Evolutionary conservation across 1,284 basidiomycete species (phyloP).

Genomic region (Pseudozyma thailandica): DNA sequence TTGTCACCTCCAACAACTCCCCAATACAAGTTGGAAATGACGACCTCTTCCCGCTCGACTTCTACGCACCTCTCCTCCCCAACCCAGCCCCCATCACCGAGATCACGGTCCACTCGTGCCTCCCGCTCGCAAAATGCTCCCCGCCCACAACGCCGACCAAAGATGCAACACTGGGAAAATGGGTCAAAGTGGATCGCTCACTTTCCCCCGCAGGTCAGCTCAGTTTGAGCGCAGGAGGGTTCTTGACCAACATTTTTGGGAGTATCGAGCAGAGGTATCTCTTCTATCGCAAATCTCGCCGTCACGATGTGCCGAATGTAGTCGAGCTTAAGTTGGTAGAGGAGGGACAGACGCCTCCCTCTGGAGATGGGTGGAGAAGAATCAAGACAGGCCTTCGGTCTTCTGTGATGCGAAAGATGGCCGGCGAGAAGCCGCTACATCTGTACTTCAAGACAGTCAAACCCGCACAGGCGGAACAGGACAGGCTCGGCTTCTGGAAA

Average conservation of each 20-base stretch:
- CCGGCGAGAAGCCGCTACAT: slow-evolving; percentile 33
- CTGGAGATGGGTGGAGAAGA: slow-evolving; percentile 51
- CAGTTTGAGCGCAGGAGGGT: slow-evolving; percentile 27
- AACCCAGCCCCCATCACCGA: slow-evolving; percentile 73
- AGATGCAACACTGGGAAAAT: slow-evolving; percentile 83
- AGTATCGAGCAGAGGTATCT: slow-evolving; percentile 51
- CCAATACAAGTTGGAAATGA: slow-evolving; percentile 11
- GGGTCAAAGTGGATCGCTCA: slow-evolving; percentile 84
- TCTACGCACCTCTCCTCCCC: slow-evolving; percentile 56
- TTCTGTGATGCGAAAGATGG: slow-evolving; percentile 31
- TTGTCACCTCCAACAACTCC: background rate
- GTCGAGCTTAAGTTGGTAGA: slow-evolving; percentile 54
- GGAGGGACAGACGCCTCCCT: slow-evolving; percentile 28
- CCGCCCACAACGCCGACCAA: slow-evolving; percentile 78
- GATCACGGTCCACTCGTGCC: slow-evolving; percentile 78
- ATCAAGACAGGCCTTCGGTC: slow-evolving; percentile 45
- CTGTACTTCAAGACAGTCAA: slow-evolving; percentile 49
- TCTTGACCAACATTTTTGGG: slow-evolving; percentile 33
- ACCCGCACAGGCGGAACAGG: slow-evolving; percentile 4
- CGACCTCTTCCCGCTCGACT: slow-evolving; percentile 53
- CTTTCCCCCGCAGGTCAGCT: slow-evolving; percentile 74
- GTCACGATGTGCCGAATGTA: slow-evolving; percentile 43
- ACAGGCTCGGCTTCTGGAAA: slow-evolving; percentile 20
- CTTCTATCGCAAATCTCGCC: slow-evolving; percentile 55
- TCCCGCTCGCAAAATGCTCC: slow-evolving; percentile 75